These are phyloP conservation scores for Calocybe indica DNA, from an alignment of 768 basidiomycete species.

Conservation along the genomic window DNA sequence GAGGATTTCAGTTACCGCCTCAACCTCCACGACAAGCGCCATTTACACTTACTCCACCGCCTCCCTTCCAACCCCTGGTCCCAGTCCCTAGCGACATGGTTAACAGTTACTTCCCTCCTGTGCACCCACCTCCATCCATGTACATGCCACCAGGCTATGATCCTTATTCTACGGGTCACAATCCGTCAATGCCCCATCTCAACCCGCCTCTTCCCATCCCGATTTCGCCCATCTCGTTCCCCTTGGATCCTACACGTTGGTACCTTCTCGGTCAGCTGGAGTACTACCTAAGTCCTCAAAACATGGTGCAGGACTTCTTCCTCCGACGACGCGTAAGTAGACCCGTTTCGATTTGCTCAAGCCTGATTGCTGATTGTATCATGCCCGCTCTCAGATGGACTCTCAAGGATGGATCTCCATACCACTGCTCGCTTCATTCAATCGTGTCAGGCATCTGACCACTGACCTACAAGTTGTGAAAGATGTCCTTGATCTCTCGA, in stretches of 20 bases:
- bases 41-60: conserved; percentile 22
- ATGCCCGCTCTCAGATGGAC: conserved; percentile 64
- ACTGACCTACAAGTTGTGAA: conserved; percentile 50
- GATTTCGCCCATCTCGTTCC: conserved; percentile 39
- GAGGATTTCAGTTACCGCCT: conserved; percentile 22
- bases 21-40: conserved; percentile 24
- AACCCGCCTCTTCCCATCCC: conserved; percentile 41
- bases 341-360: conserved; percentile 10
- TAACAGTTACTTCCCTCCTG: conserved; percentile 20
- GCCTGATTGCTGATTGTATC: conserved; percentile 1
- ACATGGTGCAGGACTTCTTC: conserved; percentile 83
- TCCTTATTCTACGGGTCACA: conserved; percentile 16
- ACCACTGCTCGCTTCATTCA: conserved; percentile 78
- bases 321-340: conserved; percentile 64
- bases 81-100: conserved; percentile 4
- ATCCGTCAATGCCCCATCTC: conserved; percentile 15
- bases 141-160: conserved; percentile 26
- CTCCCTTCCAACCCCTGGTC: conserved; percentile 24
- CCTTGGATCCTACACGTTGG: conserved; percentile 60
- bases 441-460: conserved; percentile 70
- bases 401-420: conserved; percentile 83
- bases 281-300: conserved; percentile 89
- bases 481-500: conserved; percentile 65
- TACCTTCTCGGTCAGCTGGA: conserved; percentile 81
- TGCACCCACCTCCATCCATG: conserved; percentile 13